Percentiles rank a stretch among this genome's conserved stretches.
These are phyloP conservation scores for Metschnikowia aberdeeniae DNA, from an alignment of 805 yeast genomes.

Conservation along the genomic window DNA sequence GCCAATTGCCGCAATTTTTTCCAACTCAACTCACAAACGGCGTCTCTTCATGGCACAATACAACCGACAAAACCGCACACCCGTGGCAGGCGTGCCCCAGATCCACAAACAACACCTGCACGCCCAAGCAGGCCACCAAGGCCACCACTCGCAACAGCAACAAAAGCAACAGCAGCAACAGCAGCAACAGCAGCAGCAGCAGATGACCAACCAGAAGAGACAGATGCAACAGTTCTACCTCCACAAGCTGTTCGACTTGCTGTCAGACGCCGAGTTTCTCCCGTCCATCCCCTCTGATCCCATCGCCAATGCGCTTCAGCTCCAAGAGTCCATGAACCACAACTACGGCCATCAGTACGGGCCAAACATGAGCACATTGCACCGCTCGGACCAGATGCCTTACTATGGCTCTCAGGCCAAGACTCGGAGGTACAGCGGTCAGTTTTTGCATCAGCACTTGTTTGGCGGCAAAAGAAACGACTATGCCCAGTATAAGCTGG, in stretches of 20 bases:
- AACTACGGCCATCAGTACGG: slow-evolving; percentile 7
- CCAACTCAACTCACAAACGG: slow-evolving; percentile 3
- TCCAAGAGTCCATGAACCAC: slow-evolving; percentile 12
- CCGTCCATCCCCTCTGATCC: slow-evolving; percentile 25
- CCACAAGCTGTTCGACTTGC: slow-evolving; percentile 65
- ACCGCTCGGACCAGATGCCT: slow-evolving; percentile 13
- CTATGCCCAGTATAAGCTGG: slow-evolving; percentile 17
- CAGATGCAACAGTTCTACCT: slow-evolving; percentile 41
- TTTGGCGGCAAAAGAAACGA: slow-evolving; percentile 18
- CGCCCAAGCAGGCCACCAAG: not conserved
- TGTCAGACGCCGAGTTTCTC: slow-evolving; percentile 65
- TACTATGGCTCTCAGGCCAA: slow-evolving; percentile 14
- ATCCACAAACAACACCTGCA: not conserved
- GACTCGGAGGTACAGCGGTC: slow-evolving; percentile 15
- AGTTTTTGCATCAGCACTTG: slow-evolving; percentile 18
- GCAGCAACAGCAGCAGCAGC: slow-evolving; percentile 12
- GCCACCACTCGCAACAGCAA: not conserved
- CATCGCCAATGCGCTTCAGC: slow-evolving; percentile 14
- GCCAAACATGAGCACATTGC: slow-evolving; percentile 6
- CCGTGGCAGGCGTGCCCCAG: not conserved
- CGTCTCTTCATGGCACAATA: slow-evolving; percentile 10
- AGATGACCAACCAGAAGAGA: slow-evolving; percentile 27
- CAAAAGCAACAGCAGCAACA: slow-evolving; percentile 12
- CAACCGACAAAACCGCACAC: slow-evolving; percentile 5
- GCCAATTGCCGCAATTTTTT: slow-evolving; percentile 22